Evolutionary conservation across 2,329 filamentous ascomycete genomes (phyloP).

Genomic region (Didymella glomerata): DNA sequence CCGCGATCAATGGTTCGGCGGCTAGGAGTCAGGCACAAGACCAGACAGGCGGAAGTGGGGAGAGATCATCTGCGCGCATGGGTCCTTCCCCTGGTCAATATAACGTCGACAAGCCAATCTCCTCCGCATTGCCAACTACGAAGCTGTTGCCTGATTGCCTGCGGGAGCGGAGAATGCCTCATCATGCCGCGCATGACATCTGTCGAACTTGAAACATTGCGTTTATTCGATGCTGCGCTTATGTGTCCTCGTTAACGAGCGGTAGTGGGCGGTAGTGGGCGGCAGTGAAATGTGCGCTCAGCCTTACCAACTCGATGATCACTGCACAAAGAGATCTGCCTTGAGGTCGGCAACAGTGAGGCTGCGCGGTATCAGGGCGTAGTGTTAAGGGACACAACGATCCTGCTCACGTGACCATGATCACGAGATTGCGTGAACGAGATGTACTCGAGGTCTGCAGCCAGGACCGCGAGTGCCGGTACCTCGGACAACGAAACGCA

Average conservation of each 20-base stretch:
- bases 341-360: background rate
- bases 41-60: conserved; percentile 15
- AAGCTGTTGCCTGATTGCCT: conserved; percentile 18
- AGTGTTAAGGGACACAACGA: background rate
- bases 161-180: conserved; percentile 18
- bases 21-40: background rate
- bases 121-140: conserved; percentile 19
- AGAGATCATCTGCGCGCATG: conserved; percentile 11
- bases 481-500: conserved; percentile 31
- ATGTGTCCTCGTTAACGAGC: conserved; percentile 9
- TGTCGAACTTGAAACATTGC: conserved; percentile 20
- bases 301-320: background rate
- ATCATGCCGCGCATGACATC: conserved; percentile 17
- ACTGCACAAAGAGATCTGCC: background rate
- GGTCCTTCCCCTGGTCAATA: conserved; percentile 19
- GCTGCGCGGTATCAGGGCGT: background rate
- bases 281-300: conserved; percentile 1
- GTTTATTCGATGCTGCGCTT: conserved; percentile 19
- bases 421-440: conserved; percentile 15
- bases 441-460: conserved; percentile 11
- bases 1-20: conserved; percentile 3
- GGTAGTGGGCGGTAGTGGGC: conserved; percentile 1
- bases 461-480: conserved; percentile 14
- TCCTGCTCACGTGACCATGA: background rate
- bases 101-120: conserved; percentile 20